Base-by-base conservation (phyloP, 306 rosid genomes). In the Ormosia emarginata region DNA sequence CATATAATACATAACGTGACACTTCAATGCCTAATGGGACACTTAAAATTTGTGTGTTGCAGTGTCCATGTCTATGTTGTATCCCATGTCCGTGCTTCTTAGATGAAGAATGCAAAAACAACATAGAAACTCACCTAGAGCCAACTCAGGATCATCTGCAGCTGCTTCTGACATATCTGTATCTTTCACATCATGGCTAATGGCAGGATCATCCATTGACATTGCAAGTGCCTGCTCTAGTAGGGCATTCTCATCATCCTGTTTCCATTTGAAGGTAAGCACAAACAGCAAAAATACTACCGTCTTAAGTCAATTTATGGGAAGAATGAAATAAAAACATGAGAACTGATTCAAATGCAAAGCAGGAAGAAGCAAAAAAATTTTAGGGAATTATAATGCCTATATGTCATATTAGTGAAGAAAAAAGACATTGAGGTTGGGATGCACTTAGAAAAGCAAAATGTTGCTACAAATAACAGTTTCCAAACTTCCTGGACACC, bases 161-260 rank as follows among this genome's bases (percentile, higher is more conserved):
- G 88, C 82, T 69, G 88, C 92, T 67, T 91, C 98, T 59, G 99
- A 91, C 99, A 96, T 93, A 87, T 93, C 97, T 62, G 92, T 82
- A 76, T 96, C 99, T 88, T 78, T 92, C 29, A 52, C 56, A 62
- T 96, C 99, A 30, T 85, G 83, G 82, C 75, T 78, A 50, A 85
- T 68, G 36, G 89, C 85, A 55, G 99, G 97, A 52, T 92, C 97
- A 80, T 96, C 97, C 99, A 96, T 93, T 10, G 98, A 96, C 99
- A 96, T 96, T 36, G 98, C 97, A 89, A 96, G 99, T 32, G 99
- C 99, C 88, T 92, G 97, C 85, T 96, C 95, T 66, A 96, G 94
- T 44, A 96, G 90, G 68, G 98, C 94, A 85, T 89, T 96, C 77
- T 96, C 99, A 18, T 87, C 90, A 17, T 86, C 89, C 89, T 86